Percentiles rank a stretch among this genome's conserved stretches.
Conservation (phyloP, 2,329 filamentous ascomycete genomes). For the Aspergillus spinulosporus region DNA sequence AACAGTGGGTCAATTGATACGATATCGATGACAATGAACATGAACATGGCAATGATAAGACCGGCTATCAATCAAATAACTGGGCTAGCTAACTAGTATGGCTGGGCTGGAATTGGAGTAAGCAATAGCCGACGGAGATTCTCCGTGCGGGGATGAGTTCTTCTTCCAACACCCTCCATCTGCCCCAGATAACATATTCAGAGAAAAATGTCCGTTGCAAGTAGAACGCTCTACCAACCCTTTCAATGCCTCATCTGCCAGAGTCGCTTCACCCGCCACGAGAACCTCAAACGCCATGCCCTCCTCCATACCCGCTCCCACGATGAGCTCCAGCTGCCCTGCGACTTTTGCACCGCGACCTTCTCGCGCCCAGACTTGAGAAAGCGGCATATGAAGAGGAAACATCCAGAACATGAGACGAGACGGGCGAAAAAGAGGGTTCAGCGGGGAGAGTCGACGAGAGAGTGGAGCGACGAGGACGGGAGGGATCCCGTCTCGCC, state of each 20-base stretch:
- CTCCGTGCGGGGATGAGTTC: not conserved
- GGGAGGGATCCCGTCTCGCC: not conserved
- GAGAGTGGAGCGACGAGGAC: not conserved
- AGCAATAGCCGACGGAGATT: not conserved
- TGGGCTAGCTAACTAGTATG: too few relatives aligned
- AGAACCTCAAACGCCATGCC: conserved; percentile 48
- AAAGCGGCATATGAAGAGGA: conserved; percentile 45
- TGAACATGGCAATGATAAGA: not conserved
- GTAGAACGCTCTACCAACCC: conserved; percentile 32
- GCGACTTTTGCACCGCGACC: conserved; percentile 40
- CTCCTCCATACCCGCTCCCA: conserved; percentile 39
- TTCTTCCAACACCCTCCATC: not conserved
- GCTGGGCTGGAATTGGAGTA: not conserved
- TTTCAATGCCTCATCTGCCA: conserved; percentile 45
- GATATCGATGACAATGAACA: not conserved
- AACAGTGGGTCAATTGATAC: not conserved
- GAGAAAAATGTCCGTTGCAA: not conserved
- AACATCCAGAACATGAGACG: conserved; percentile 36
- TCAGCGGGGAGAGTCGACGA: not conserved
- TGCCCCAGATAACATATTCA: not conserved
- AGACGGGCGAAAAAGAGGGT: conserved; percentile 11
- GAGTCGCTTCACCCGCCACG: conserved; percentile 42
- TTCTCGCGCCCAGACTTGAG: conserved; percentile 47
- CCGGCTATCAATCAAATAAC: not conserved
- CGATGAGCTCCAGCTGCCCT: conserved; percentile 33